Percentiles rank a stretch among this genome's conserved stretches.
These are phyloP conservation scores for Lactarius psammicola DNA, from an alignment of 768 basidiomycete genomes.

Conservation along the genomic window DNA sequence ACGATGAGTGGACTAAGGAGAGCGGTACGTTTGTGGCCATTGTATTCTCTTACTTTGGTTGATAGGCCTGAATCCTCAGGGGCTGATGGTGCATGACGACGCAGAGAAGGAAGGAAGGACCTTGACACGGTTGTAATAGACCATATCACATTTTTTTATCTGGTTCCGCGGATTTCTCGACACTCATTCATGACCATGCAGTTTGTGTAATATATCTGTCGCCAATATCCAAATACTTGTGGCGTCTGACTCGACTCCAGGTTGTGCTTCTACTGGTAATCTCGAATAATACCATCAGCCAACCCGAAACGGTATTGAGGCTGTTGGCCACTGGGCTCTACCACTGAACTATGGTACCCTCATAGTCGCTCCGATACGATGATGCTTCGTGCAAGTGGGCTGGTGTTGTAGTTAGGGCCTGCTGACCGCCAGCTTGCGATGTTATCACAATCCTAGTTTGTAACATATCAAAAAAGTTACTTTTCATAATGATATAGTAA, in stretches of 20 bases:
- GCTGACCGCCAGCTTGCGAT: too few species aligned
- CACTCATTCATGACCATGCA: slow-evolving; percentile 13
- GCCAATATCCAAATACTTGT: slow-evolving; percentile 15
- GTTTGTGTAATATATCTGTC: slow-evolving; percentile 15
- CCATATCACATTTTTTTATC: slow-evolving; percentile 17
- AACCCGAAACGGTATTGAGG: too few species aligned
- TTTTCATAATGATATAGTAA: too few species aligned
- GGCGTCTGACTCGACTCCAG: slow-evolving; percentile 2
- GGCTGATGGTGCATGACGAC: slow-evolving; percentile 25
- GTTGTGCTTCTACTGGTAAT: neutral
- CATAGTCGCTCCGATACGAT: too few species aligned
- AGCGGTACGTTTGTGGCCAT: slow-evolving; percentile 51
- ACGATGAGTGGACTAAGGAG: slow-evolving; percentile 83
- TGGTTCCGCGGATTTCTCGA: slow-evolving; percentile 4
- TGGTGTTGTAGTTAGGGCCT: too few species aligned
- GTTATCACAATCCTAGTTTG: too few species aligned
- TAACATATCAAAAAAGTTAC: too few species aligned
- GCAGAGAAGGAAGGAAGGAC: slow-evolving; percentile 7
- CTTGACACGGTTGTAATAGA: slow-evolving; percentile 9
- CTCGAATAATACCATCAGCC: too few species aligned
- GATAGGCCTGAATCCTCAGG: slow-evolving; percentile 9
- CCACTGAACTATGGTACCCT: too few species aligned
- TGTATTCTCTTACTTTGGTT: slow-evolving; percentile 3
- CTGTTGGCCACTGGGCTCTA: too few species aligned
- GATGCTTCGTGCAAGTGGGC: too few species aligned